These are phyloP conservation scores for Lactifluus piperatus DNA, from an alignment of 768 basidiomycete genomes.

Conservation along the genomic window DNA sequence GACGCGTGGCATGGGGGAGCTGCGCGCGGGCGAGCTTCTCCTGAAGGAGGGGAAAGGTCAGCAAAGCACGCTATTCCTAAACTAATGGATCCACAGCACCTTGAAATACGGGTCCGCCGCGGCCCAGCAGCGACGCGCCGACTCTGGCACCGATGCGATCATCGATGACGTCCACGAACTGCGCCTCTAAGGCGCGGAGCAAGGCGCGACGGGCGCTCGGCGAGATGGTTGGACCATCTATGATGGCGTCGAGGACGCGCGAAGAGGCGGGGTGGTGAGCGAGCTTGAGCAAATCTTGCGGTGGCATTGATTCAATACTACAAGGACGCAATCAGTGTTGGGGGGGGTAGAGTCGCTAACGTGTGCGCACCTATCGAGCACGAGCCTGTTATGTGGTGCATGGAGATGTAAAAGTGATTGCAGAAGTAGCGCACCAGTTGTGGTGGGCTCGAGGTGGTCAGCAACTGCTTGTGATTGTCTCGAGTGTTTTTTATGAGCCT, in stretches of 20 bases:
- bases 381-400: too few relatives aligned
- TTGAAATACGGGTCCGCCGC: constrained; percentile 86
- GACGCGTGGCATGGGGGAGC: constrained; percentile 55
- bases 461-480: too few relatives aligned
- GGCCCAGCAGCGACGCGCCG: constrained; percentile 81
- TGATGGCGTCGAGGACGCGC: constrained; percentile 71
- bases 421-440: constrained; percentile 79
- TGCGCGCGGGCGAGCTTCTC: constrained; percentile 88
- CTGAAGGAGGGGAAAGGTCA: constrained; percentile 33
- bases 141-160: constrained; percentile 88
- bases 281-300: constrained; percentile 50
- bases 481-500: too few relatives aligned
- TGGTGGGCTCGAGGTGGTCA: constrained; percentile 50
- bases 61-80: too few relatives aligned
- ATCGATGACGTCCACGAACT: constrained; percentile 74
- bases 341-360: background rate
- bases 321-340: background rate
- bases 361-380: too few relatives aligned
- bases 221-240: constrained; percentile 60
- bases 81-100: too few relatives aligned
- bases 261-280: too few relatives aligned
- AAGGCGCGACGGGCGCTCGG: constrained; percentile 60
- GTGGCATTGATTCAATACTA: constrained; percentile 51
- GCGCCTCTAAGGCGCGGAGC: constrained; percentile 65
- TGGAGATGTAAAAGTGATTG: too few relatives aligned